Base-by-base conservation (phyloP, 495 filamentous ascomycete genomes). In the Neurospora sp. region DNA sequence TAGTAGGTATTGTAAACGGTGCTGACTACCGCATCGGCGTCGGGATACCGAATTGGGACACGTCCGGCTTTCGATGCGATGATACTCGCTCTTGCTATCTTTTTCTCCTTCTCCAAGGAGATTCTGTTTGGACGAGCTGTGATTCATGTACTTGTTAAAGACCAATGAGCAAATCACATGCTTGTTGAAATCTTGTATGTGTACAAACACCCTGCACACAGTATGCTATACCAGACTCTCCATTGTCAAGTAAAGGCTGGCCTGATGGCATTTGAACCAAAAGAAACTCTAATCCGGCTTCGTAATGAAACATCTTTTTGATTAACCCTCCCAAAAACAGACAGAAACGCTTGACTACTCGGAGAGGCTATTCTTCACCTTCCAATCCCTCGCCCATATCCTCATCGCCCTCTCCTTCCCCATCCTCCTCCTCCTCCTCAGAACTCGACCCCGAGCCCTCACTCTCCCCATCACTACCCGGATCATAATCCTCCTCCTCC, bases 401-500 rank as follows among this genome's bases (percentile, higher is more conserved):
- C 39, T 83, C 85, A 14, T 83, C 86, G 0, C 74, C 83, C 72
- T 81, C 86, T 12, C 82, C 85, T 22, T 85, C 84, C 11, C 83
- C 86, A 39, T 86, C 86, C 2, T 85, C 86, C 4, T 81, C 86
- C 10, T 85, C 85, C 0, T 87, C 88, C 69, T 79, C 83, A 1
- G 73, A 73, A 39, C 83, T 88, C 4, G 81, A 84, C 39, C 89
- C 92, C 40, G 85, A 88, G 5, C 91, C 92, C 31, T 92, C 93
- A 73, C 89, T 93, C 8, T 92, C 90, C 5, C 84, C 90, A 0
- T 91, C 92, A 74, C 89, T 92, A 2, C 91, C 93, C 4, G 92
- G 93, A 77, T 94, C 90, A 80, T 94, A 96, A 74, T 97, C 94
- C 80, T 97, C 94, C 75, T 95, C 94, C 35, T 93, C 89, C 76